Conservation (phyloP, 306 rosid species). For the Cajanus cajan region DNA sequence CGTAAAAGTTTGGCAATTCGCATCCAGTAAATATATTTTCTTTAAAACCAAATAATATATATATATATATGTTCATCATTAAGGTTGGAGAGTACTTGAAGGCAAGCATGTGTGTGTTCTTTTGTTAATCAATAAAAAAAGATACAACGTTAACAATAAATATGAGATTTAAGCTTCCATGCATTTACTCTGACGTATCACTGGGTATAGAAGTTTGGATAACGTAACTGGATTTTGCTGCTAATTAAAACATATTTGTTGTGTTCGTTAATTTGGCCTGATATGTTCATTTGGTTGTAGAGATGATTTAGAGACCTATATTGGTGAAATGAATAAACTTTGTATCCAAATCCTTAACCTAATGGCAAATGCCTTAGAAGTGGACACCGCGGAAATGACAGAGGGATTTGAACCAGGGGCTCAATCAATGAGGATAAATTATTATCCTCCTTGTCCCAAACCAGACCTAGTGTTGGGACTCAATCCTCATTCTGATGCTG, state of each 20-base stretch:
- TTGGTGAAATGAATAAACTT: neutral
- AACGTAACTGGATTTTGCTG: neutral
- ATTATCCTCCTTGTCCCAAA: conserved; percentile 36
- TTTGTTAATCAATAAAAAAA: too few species aligned
- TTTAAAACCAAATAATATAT: too few species aligned
- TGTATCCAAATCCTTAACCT: neutral
- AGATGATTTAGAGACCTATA: neutral
- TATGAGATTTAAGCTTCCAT: too few species aligned
- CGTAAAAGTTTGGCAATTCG: too few species aligned
- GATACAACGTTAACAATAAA: too few species aligned
- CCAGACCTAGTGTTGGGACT: conserved; percentile 29
- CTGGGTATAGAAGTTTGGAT: too few species aligned
- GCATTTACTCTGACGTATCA: too few species aligned
- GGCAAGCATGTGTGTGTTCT: too few species aligned
- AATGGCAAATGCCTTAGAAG: conserved; percentile 12
- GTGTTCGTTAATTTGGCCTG: neutral
- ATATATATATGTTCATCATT: too few species aligned
- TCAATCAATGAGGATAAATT: conserved; percentile 22
- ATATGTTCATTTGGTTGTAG: neutral
- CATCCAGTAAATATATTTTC: too few species aligned
- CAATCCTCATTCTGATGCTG: conserved; percentile 31
- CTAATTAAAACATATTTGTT: neutral
- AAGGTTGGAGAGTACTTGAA: too few species aligned
- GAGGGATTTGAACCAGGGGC: neutral
- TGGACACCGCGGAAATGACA: neutral